phyloP scores from a whole-genome alignment of 2,329 filamentous ascomycete genomes.

The Neurospora crassa region DNA sequence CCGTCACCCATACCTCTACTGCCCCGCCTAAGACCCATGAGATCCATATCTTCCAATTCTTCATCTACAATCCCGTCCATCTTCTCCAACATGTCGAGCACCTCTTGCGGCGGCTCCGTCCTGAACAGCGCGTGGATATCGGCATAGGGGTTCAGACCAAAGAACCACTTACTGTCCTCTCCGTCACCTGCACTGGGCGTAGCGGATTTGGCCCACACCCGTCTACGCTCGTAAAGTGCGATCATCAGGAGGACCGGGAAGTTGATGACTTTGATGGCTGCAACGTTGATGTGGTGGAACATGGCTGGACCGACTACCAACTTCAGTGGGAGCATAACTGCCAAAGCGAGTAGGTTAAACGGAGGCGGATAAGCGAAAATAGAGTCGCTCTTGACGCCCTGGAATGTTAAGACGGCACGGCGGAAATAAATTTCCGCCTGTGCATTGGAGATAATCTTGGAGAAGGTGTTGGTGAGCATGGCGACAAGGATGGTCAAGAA shows the following conservation, averaged over 20 bases:
- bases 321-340: slow-evolving; percentile 56
- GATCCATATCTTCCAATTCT: neutral
- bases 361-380: slow-evolving; percentile 62
- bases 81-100: slow-evolving; percentile 17
- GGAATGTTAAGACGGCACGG: slow-evolving; percentile 61
- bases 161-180: slow-evolving; percentile 14
- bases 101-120: slow-evolving; percentile 15
- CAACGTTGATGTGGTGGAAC: slow-evolving; percentile 66
- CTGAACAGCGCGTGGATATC: slow-evolving; percentile 19
- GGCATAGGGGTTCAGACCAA: slow-evolving; percentile 18
- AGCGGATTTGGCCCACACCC: slow-evolving; percentile 35
- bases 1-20: neutral
- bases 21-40: neutral
- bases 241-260: slow-evolving; percentile 53
- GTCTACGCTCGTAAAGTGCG: slow-evolving; percentile 49
- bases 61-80: slow-evolving; percentile 9
- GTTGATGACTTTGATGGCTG: slow-evolving; percentile 53
- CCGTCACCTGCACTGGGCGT: neutral
- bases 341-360: slow-evolving; percentile 58
- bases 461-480: slow-evolving; percentile 64
- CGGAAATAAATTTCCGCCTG: slow-evolving; percentile 64
- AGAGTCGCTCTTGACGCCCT: slow-evolving; percentile 64
- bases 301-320: slow-evolving; percentile 49
- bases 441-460: slow-evolving; percentile 58
- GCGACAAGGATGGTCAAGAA: slow-evolving; percentile 67